Percentiles rank a stretch among this genome's conserved stretches.
Conservation (phyloP, 2,329 filamentous ascomycete genomes). For the Colletotrichum sp. region DNA sequence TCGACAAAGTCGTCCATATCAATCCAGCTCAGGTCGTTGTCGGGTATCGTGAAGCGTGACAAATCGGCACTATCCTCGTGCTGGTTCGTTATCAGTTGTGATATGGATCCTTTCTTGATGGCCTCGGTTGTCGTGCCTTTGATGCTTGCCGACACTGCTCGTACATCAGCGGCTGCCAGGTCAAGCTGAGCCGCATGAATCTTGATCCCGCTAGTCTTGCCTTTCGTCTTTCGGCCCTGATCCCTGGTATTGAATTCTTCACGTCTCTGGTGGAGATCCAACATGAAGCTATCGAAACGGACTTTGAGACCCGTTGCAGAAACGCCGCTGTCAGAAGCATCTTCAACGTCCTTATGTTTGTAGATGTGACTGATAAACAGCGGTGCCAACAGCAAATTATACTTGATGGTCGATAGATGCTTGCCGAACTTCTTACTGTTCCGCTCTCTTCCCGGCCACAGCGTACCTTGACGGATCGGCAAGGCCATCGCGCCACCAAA, state of each 20-base stretch:
- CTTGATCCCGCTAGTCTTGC: constrained; percentile 89
- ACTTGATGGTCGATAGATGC: constrained; percentile 98
- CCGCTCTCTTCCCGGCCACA: constrained; percentile 94
- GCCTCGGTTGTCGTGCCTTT: constrained; percentile 80
- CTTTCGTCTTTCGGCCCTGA: constrained; percentile 76
- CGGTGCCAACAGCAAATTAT: constrained; percentile 89
- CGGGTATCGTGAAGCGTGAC: constrained; percentile 92
- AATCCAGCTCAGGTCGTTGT: constrained; percentile 95
- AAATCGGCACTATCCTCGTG: constrained; percentile 70
- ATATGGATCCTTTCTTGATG: constrained; percentile 64
- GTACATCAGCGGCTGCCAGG: constrained; percentile 87
- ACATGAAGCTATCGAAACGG: constrained; percentile 94
- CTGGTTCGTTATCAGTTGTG: constrained; percentile 56
- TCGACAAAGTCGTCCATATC: constrained; percentile 99
- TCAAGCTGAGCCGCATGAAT: constrained; percentile 95
- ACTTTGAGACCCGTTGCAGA: constrained; percentile 97
- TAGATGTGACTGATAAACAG: constrained; percentile 97
- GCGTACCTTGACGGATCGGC: constrained; percentile 86
- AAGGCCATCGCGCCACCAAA: constrained; percentile 95
- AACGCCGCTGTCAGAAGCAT: constrained; percentile 76
- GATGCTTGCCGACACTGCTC: constrained; percentile 91
- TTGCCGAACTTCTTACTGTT: constrained; percentile 98
- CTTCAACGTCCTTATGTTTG: constrained; percentile 95
- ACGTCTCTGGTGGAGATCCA: constrained; percentile 91
- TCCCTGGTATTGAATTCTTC: constrained; percentile 89